Evolutionary conservation across 345 rosid genomes (phyloP), one percentile per base, ranked within the genome.

Genomic region (Conringia planisiliqua): DNA sequence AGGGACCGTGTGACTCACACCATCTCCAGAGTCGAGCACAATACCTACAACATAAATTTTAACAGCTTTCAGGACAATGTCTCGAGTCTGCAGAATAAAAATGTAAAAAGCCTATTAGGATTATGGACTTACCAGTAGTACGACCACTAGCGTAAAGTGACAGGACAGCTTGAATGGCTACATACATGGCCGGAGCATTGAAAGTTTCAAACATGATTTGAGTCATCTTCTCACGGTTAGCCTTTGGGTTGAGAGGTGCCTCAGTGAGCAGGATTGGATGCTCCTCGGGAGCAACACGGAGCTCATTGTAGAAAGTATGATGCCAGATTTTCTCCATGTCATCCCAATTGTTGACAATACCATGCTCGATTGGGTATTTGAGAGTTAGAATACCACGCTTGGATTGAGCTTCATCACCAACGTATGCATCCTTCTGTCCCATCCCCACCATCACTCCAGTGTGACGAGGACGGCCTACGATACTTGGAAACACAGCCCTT

Each of bases 251-350:
- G 66, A 91, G 84, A 79, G 95, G 95, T 63, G 97, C 97, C 77
- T 91, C 97, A 1, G 97, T 91, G 4, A 92, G 84, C 2, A 88
- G 85, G 30, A 88, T 85, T 0, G 90, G 93, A 76, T 88, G 93
- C 80, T 86, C 93, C 73, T 89, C 96, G 0, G 97, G 97, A 55
- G 97, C 97, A 63, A 92, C 97, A 47, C 97, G 91, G 33, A 91
- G 96, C 85, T 91, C 97, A 42, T 91, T 90, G 84, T 88, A 88
- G 86, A 90, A 90, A 39, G 94, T 90, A 51, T 86, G 91, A 82
- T 90, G 96, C 96, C 93, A 90, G 33, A 88, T 88, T 80, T 91
- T 91, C 76, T 91, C 95, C 97, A 91, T 91, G 59, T 91, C 97
- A 82, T 91, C 97, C 97, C 96, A 89, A 64, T 91, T 91, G 84